phyloP scores from a whole-genome alignment of 768 basidiomycete genomes.

The Daedalea quercina region DNA sequence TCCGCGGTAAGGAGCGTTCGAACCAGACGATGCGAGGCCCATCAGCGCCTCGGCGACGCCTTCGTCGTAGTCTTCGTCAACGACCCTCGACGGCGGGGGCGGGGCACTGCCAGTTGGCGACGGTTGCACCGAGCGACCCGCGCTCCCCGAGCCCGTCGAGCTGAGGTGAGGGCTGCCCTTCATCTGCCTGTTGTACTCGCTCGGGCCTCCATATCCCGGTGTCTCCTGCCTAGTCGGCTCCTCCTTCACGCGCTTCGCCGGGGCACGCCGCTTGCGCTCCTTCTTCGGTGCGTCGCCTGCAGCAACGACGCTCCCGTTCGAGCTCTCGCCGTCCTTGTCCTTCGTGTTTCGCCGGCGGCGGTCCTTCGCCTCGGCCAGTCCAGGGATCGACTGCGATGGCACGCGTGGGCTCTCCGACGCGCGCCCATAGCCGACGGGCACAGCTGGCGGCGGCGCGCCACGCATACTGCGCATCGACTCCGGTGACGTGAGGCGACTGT shows the following conservation, averaged over 20 bases:
- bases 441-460: conserved; percentile 14
- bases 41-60: conserved; percentile 84
- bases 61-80: conserved; percentile 95
- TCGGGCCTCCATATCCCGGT: conserved; percentile 8
- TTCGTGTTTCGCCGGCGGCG: conserved; percentile 37
- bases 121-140: conserved; percentile 59
- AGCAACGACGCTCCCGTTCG: conserved; percentile 9
- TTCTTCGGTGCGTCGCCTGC: conserved; percentile 43
- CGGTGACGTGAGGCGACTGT: conserved; percentile 22
- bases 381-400: conserved; percentile 25
- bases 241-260: conserved; percentile 29
- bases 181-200: conserved; percentile 16
- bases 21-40: conserved; percentile 36
- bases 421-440: conserved; percentile 28
- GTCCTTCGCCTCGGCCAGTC: conserved; percentile 39
- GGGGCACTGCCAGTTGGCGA: conserved; percentile 61
- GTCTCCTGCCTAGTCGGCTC: conserved; percentile 25
- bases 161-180: conserved; percentile 56
- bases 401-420: conserved; percentile 53
- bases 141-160: conserved; percentile 58
- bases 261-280: conserved; percentile 45
- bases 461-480: conserved; percentile 16
- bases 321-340: conserved; percentile 39
- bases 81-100: conserved; percentile 54
- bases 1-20: conserved; percentile 15